A percentile compares a stretch with the other conserved stretches of the same genome.
Evolutionary conservation across 495 filamentous ascomycete genomes (phyloP).

Genomic region (Penicillium lividum): DNA sequence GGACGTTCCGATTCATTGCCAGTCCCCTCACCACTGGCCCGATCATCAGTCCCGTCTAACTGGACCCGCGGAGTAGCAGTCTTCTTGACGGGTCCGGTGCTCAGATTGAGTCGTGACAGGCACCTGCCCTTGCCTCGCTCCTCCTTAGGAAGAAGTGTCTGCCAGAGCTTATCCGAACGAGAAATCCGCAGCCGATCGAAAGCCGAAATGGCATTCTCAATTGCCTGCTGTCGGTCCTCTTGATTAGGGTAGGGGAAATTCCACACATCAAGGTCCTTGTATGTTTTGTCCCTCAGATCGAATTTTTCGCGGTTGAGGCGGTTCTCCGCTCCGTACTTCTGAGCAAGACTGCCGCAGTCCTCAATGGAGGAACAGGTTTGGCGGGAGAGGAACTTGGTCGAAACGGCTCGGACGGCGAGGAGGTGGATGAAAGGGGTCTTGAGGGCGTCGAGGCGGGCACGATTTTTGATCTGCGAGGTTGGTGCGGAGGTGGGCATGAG

Average conservation of each 20-base stretch:
- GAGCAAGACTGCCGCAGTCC: slow-evolving; percentile 55
- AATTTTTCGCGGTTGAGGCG: slow-evolving; percentile 64
- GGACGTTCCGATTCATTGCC: slow-evolving; percentile 58
- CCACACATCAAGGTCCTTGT: slow-evolving; percentile 83
- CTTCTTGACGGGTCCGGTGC: slow-evolving; percentile 56
- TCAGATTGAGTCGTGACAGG: slow-evolving; percentile 71
- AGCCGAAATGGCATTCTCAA: slow-evolving; percentile 78
- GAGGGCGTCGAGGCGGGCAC: slow-evolving; percentile 53
- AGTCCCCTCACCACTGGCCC: slow-evolving; percentile 40
- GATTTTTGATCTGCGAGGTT: slow-evolving; percentile 52
- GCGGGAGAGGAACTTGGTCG: slow-evolving; percentile 56
- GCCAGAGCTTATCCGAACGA: slow-evolving; percentile 74
- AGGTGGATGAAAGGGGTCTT: slow-evolving; percentile 69
- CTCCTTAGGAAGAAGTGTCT: slow-evolving; percentile 68
- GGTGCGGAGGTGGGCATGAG: slow-evolving; percentile 51
- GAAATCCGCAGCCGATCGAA: slow-evolving; percentile 80
- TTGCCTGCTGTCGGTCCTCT: slow-evolving; percentile 73
- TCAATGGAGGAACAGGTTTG: slow-evolving; percentile 57
- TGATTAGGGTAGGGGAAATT: slow-evolving; percentile 66
- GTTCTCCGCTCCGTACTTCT: slow-evolving; percentile 59
- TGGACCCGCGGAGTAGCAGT: slow-evolving; percentile 56
- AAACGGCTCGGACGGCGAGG: slow-evolving; percentile 62
- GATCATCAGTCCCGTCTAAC: slow-evolving; percentile 56
- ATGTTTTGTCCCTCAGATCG: slow-evolving; percentile 66
- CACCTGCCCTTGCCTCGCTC: slow-evolving; percentile 80